Conservation (phyloP, 208 protist genomes). For the Acanthamoeba lenticulata region DNA sequence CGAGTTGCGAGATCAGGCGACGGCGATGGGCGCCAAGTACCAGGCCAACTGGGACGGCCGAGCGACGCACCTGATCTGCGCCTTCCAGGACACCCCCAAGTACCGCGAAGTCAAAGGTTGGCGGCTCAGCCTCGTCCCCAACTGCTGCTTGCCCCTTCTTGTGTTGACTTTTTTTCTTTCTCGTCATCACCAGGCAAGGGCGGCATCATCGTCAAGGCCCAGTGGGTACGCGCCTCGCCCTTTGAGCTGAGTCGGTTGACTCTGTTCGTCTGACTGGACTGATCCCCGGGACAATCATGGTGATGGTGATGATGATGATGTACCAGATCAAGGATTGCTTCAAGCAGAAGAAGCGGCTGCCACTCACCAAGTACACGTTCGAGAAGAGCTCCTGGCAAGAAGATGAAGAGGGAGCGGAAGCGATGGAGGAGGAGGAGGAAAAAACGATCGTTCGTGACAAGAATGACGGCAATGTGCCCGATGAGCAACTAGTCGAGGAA, state of each 20-base stretch:
- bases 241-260: no score
- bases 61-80: conserved; percentile 28
- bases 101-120: conserved; percentile 26
- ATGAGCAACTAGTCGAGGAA: not conserved
- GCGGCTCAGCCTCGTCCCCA: not conserved
- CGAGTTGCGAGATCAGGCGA: not conserved
- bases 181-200: not conserved
- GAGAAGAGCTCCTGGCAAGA: not conserved
- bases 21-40: conserved; percentile 21
- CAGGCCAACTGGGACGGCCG: conserved; percentile 1
- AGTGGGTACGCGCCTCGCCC: not conserved
- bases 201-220: conserved; percentile 16
- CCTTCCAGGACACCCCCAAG: conserved; percentile 49
- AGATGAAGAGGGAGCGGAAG: not conserved
- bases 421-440: not conserved
- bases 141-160: not conserved
- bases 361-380: conserved; percentile 13
- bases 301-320: not conserved
- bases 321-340: conserved; percentile 2
- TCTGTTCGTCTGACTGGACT: not conserved
- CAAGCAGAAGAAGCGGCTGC: not conserved
- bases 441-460: not conserved
- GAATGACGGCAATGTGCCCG: not conserved
- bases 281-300: no score
- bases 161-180: not conserved